Conservation (phyloP, 2,329 filamentous ascomycete species). For the Basipetospora sp. region DNA sequence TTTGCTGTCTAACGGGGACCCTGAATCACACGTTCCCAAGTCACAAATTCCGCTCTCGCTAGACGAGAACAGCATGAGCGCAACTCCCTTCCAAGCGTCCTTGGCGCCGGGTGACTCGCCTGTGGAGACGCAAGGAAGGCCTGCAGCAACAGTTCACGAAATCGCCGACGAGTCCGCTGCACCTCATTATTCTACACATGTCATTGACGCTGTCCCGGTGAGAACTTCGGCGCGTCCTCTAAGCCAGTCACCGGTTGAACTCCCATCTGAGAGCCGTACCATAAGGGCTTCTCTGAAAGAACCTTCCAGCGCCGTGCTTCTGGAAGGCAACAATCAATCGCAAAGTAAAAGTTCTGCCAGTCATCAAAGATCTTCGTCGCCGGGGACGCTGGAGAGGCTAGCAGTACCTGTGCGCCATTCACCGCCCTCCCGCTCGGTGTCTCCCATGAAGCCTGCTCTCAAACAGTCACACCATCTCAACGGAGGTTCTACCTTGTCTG, state of each 20-base stretch:
- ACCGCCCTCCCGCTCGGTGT: slow-evolving; percentile 55
- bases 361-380: not conserved
- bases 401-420: slow-evolving; percentile 7
- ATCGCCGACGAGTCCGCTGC: not conserved
- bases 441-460: slow-evolving; percentile 62
- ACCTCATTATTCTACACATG: not conserved
- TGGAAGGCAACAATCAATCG: not conserved
- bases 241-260: not conserved
- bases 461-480: slow-evolving; percentile 46
- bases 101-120: not conserved
- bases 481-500: no score
- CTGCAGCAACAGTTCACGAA: not conserved
- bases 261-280: not conserved
- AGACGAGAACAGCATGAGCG: not conserved
- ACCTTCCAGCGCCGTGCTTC: not conserved
- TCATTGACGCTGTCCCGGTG: not conserved
- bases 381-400: not conserved
- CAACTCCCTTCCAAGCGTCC: not conserved
- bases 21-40: no score
- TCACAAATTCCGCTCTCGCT: no score
- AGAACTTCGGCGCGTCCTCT: not conserved
- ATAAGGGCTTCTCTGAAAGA: not conserved
- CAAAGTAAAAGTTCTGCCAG: not conserved
- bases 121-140: not conserved
- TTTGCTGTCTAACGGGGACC: no score